These are phyloP conservation scores for Polysphondylium violaceum DNA, from an alignment of 78 protist species.

Conservation along the genomic window DNA sequence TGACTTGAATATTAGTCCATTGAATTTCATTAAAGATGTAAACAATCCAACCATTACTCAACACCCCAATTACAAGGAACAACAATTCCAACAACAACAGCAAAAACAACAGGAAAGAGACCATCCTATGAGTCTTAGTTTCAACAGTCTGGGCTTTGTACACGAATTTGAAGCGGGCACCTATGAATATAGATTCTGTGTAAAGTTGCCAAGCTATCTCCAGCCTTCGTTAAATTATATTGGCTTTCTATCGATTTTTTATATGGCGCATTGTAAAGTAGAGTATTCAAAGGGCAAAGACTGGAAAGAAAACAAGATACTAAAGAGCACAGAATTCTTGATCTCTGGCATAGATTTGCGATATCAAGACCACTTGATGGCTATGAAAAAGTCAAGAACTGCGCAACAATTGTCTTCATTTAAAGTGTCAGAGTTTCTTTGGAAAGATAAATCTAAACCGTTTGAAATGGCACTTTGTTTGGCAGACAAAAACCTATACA, in stretches of 20 bases:
- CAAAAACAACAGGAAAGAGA: neutral
- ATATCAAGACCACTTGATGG: neutral
- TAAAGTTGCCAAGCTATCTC: constrained; percentile 37
- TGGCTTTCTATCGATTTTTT: constrained; percentile 57
- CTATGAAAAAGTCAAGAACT: neutral
- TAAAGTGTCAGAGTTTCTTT: constrained; percentile 37
- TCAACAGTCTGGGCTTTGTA: neutral
- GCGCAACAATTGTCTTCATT: neutral
- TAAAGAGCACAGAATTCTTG: constrained; percentile 36
- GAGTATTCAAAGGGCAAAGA: constrained; percentile 48
- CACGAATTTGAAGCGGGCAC: constrained; percentile 38
- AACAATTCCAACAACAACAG: neutral
- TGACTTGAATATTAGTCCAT: constrained; percentile 9
- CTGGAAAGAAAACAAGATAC: constrained; percentile 32
- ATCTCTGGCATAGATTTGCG: constrained; percentile 16
- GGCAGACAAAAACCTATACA: constrained; percentile 30
- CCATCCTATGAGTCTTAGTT: neutral
- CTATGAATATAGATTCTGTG: constrained; percentile 32
- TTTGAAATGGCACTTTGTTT: constrained; percentile 73
- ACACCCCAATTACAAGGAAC: neutral
- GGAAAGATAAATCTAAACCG: constrained; percentile 48
- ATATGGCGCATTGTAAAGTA: constrained; percentile 48
- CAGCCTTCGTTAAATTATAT: constrained; percentile 58
- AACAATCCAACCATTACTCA: neutral
- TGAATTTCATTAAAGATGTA: neutral